Percentiles rank a stretch among this genome's conserved stretches.
These are phyloP conservation scores for Komagataella ulmi DNA, from an alignment of 805 yeast species.

Conservation along the genomic window DNA sequence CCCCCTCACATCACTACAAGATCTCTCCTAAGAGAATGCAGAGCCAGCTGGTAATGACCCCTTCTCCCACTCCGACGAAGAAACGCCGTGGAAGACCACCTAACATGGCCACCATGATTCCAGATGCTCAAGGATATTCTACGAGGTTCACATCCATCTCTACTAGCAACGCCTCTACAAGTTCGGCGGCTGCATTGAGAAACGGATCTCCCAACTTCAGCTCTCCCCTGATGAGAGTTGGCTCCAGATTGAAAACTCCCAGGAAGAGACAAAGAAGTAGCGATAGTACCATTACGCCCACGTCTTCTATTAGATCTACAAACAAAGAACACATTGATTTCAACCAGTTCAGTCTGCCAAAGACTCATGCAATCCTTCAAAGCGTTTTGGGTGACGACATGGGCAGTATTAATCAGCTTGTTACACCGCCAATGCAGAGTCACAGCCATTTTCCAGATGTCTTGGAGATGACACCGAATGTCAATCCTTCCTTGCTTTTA, in stretches of 20 bases:
- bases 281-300: conserved; percentile 1
- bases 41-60: background rate
- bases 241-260: background rate
- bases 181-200: conserved; percentile 7
- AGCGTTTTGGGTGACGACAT: background rate
- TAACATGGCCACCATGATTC: conserved; percentile 2
- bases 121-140: background rate
- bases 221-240: conserved; percentile 11
- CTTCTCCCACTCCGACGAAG: conserved; percentile 1
- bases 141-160: conserved; percentile 1
- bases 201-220: conserved; percentile 8
- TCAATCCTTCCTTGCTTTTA: conserved; percentile 3
- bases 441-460: background rate
- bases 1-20: background rate
- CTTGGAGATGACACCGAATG: background rate
- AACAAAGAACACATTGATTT: background rate
- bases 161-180: conserved; percentile 4
- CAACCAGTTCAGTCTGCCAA: background rate
- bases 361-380: background rate
- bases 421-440: background rate
- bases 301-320: background rate
- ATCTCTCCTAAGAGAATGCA: background rate
- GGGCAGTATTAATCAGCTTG: background rate
- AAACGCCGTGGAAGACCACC: conserved; percentile 7
- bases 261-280: background rate